Percentiles rank a stretch among this genome's conserved stretches.
These are phyloP conservation scores for Rubus parviflorus DNA, from an alignment of 306 rosid genomes.

Conservation along the genomic window DNA sequence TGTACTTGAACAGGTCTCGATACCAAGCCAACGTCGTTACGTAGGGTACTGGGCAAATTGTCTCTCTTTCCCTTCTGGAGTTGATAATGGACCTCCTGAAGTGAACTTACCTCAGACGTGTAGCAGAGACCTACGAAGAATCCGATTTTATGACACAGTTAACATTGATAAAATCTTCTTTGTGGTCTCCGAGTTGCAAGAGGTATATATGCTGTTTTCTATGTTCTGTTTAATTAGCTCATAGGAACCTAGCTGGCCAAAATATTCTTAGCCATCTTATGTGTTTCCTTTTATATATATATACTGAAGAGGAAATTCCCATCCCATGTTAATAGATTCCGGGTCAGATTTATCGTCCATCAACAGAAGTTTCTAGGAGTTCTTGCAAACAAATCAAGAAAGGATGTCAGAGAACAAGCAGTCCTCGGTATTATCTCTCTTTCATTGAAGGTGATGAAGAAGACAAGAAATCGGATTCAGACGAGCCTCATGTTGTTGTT, in stretches of 20 bases:
- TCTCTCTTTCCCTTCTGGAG: conserved; percentile 51
- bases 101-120: conserved; percentile 64
- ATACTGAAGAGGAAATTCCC: background rate
- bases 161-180: conserved; percentile 62
- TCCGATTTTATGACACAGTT: conserved; percentile 76
- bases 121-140: conserved; percentile 76
- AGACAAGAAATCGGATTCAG: conserved; percentile 36
- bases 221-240: background rate
- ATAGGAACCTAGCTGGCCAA: background rate
- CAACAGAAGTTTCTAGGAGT: conserved; percentile 56
- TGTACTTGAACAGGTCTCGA: conserved; percentile 68
- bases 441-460: conserved; percentile 39
- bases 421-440: conserved; percentile 78
- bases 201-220: conserved; percentile 34
- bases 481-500: conserved; percentile 60
- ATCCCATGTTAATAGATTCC: conserved; percentile 48
- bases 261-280: background rate
- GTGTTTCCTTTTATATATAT: background rate
- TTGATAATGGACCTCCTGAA: conserved; percentile 32
- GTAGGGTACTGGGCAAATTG: conserved; percentile 65
- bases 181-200: conserved; percentile 75
- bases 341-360: conserved; percentile 62
- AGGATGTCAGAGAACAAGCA: conserved; percentile 60
- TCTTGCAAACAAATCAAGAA: conserved; percentile 66
- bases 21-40: conserved; percentile 96